These are phyloP conservation scores for Candida multigemmis DNA, from an alignment of 805 yeast species.

Conservation along the genomic window DNA sequence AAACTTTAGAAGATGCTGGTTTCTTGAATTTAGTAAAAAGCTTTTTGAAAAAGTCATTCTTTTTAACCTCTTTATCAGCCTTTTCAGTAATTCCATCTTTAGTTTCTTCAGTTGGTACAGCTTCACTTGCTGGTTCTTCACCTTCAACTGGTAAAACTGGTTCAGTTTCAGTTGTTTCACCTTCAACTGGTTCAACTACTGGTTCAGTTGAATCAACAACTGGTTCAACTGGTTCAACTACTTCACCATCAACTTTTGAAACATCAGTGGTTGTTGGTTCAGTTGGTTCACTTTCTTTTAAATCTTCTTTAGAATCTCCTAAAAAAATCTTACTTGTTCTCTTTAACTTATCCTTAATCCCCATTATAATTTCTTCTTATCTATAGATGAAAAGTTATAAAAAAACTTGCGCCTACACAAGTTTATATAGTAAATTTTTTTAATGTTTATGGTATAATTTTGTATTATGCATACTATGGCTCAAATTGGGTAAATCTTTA, in stretches of 20 bases:
- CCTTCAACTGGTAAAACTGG: slow-evolving; percentile 4
- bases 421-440: too few species aligned
- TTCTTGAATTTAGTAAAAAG: slow-evolving; percentile 27
- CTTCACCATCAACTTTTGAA: slow-evolving; percentile 1
- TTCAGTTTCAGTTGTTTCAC: slow-evolving; percentile 2
- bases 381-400: too few species aligned
- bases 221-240: slow-evolving; percentile 2
- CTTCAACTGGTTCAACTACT: slow-evolving; percentile 3
- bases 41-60: slow-evolving; percentile 27
- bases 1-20: too few species aligned
- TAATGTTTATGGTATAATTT: slow-evolving; percentile 1
- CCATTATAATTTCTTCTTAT: slow-evolving; percentile 22
- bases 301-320: slow-evolving; percentile 16
- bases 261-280: neutral
- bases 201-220: slow-evolving; percentile 3
- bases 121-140: slow-evolving; percentile 3
- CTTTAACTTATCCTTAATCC: slow-evolving; percentile 28
- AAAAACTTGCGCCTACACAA: neutral
- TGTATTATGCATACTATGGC: too few species aligned
- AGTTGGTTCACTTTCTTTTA: slow-evolving; percentile 4
- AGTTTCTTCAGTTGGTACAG: slow-evolving; percentile 12
- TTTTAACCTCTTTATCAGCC: slow-evolving; percentile 25
- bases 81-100: slow-evolving; percentile 19
- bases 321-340: slow-evolving; percentile 28
- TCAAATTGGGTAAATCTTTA: too few species aligned